These are phyloP conservation scores for Starmerella kuoi DNA, from an alignment of 805 yeast genomes.

Conservation along the genomic window DNA sequence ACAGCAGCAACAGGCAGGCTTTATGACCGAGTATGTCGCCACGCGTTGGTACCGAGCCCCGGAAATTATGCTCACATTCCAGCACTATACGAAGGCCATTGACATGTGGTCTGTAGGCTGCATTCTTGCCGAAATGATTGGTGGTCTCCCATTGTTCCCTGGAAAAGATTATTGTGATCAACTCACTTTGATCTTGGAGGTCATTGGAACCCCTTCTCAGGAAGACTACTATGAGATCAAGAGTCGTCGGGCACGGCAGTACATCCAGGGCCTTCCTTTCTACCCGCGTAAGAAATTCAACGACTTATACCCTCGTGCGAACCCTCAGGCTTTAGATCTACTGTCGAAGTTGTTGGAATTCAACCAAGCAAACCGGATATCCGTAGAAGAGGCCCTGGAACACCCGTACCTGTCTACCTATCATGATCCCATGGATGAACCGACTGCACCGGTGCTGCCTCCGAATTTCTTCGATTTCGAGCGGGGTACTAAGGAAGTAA, in stretches of 20 bases:
- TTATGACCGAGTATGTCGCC: constrained; percentile 93
- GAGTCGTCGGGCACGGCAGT: constrained; percentile 79
- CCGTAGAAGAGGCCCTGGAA: constrained; percentile 74
- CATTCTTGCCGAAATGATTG: constrained; percentile 83
- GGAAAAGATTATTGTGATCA: constrained; percentile 96
- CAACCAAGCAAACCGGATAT: constrained; percentile 72
- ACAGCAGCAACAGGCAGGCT: constrained; percentile 72
- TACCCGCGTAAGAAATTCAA: constrained; percentile 15
- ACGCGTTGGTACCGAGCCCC: constrained; percentile 99
- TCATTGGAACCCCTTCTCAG: constrained; percentile 84
- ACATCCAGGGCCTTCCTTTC: constrained; percentile 77
- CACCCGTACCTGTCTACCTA: constrained; percentile 84
- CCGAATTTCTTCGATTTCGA: constrained; percentile 86
- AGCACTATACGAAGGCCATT: constrained; percentile 89
- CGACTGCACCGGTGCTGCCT: constrained; percentile 50
- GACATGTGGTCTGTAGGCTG: constrained; percentile 99
- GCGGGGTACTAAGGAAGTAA: constrained; percentile 35
- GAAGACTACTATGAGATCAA: constrained; percentile 60
- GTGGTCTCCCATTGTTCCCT: constrained; percentile 82
- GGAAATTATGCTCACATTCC: constrained; percentile 88
- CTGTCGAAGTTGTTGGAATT: constrained; percentile 68
- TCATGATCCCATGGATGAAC: constrained; percentile 89
- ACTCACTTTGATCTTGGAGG: constrained; percentile 70
- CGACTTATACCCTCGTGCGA: constrained; percentile 64
- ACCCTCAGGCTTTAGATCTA: constrained; percentile 74